Conservation (phyloP, 768 basidiomycete genomes). For the Tubosaeta brunneosetosa region DNA sequence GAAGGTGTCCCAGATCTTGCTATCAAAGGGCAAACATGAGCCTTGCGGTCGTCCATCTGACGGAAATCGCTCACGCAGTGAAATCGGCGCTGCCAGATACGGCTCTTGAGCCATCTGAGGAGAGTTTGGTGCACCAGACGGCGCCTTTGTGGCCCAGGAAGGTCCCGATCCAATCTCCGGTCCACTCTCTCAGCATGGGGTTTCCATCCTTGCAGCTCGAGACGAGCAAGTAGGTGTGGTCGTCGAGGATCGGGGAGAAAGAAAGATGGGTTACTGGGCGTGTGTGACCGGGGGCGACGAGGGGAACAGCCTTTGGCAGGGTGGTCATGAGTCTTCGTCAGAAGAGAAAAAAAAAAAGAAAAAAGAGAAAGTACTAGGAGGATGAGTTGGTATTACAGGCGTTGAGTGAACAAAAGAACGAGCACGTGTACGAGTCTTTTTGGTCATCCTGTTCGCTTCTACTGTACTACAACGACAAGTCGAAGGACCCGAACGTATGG, state of each 20-base stretch:
- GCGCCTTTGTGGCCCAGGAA: slow-evolving; percentile 91
- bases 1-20: slow-evolving; percentile 96
- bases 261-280: slow-evolving; percentile 91
- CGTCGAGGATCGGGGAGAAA: slow-evolving; percentile 82
- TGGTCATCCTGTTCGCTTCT: too few species aligned
- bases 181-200: slow-evolving; percentile 95
- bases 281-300: slow-evolving; percentile 83
- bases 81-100: slow-evolving; percentile 96
- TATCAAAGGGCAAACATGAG: slow-evolving; percentile 31
- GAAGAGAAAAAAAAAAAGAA: neutral
- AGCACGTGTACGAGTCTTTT: too few species aligned
- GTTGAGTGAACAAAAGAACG: too few species aligned
- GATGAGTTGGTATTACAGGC: too few species aligned
- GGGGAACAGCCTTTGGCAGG: slow-evolving; percentile 65
- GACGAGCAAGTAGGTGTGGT: slow-evolving; percentile 83
- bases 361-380: neutral
- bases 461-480: too few species aligned
- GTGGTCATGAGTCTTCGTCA: slow-evolving; percentile 55
- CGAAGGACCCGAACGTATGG: neutral
- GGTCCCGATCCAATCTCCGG: slow-evolving; percentile 97
- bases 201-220: slow-evolving; percentile 99
- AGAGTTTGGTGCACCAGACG: slow-evolving; percentile 95
- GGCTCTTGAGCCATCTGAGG: slow-evolving; percentile 77
- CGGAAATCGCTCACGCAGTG: slow-evolving; percentile 68
- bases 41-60: neutral